phyloP scores from a whole-genome alignment of 306 rosid genomes.

The Crataegus laevigata region DNA sequence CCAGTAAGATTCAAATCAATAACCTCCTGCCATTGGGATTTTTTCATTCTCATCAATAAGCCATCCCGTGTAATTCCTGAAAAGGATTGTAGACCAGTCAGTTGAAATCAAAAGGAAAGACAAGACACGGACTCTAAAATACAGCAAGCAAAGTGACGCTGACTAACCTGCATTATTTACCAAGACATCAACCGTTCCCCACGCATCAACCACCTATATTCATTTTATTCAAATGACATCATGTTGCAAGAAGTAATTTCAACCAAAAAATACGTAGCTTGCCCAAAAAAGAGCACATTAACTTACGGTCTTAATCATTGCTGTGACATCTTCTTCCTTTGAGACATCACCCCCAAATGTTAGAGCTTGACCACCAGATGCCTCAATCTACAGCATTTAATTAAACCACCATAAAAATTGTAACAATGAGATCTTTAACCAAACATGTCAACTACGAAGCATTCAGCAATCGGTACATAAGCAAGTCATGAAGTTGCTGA shows the following conservation, averaged over 20 bases:
- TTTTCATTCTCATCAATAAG: slow-evolving; percentile 95
- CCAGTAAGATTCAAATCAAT: slow-evolving; percentile 94
- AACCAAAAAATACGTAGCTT: slow-evolving; percentile 15
- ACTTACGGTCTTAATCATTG: slow-evolving; percentile 83
- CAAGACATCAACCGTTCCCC: slow-evolving; percentile 93
- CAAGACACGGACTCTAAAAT: background rate
- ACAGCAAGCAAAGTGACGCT: background rate
- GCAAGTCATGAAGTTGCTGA: background rate
- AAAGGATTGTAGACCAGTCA: background rate
- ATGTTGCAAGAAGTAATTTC: background rate
- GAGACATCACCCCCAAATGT: slow-evolving; percentile 86
- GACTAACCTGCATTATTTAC: slow-evolving; percentile 81
- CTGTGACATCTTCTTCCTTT: slow-evolving; percentile 70
- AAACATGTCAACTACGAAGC: background rate
- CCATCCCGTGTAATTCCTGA: slow-evolving; percentile 88
- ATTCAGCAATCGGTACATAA: background rate
- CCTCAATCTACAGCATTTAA: slow-evolving; percentile 52
- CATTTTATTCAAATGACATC: slow-evolving; percentile 7
- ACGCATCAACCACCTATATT: slow-evolving; percentile 74
- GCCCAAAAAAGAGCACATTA: background rate
- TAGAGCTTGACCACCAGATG: slow-evolving; percentile 75
- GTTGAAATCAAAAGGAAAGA: background rate
- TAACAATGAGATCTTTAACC: background rate
- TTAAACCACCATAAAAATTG: background rate
- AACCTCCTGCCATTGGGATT: slow-evolving; percentile 91